Base-by-base conservation (phyloP, 148 eudicot genomes). In the Chenopodium berlandieri region DNA sequence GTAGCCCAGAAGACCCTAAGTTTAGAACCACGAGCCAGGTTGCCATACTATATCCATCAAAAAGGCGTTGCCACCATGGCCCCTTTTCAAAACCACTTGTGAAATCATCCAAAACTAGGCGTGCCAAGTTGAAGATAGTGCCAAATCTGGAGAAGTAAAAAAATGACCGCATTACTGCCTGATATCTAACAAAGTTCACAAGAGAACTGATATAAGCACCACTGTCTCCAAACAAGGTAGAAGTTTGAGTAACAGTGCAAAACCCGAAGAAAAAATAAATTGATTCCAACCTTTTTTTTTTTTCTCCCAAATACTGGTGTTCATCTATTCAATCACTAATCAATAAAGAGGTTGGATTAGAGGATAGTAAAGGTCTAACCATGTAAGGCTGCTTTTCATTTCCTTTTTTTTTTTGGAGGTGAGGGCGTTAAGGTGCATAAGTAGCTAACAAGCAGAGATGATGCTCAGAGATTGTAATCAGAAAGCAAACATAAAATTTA, bases 11-110 rank as follows among this genome's bases (percentile, higher is more conserved):
- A 30, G 98, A 94, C 22, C 99, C 99, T 83, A 96, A 87, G 89
- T 96, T 96, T 37, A 94, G 86, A 82, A 96, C 99, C 80, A 94
- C 99, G 86, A 96, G 67, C 97, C 99, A 96, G 58, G 99, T 96
- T 82, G 93, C 85, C 67, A 90, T 75, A 66, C 85, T 89, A 86
- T 96, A 94, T 32, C 99, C 99, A 89, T 91, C 88, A 77, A 92
- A 91, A 85, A 96, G 88, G 54, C 95, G 97, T 77, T 91, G 90
- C 97, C 97, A 96, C 97, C 92, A 96, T n/a, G 95, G 88, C 75
- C 99, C 98, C 71, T 86, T 88, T 88, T 96, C 97, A 84, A 91
- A 94, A 75, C 92, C 95, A 83, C 85, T 88, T 86, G 90, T 92
- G 79, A 95, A 91, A 89, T 95, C 99, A 85, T 95, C 97, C 70